Base-by-base conservation (phyloP, 371 early-diverging fungal genomes). In the Rhizopus stolonifer region DNA sequence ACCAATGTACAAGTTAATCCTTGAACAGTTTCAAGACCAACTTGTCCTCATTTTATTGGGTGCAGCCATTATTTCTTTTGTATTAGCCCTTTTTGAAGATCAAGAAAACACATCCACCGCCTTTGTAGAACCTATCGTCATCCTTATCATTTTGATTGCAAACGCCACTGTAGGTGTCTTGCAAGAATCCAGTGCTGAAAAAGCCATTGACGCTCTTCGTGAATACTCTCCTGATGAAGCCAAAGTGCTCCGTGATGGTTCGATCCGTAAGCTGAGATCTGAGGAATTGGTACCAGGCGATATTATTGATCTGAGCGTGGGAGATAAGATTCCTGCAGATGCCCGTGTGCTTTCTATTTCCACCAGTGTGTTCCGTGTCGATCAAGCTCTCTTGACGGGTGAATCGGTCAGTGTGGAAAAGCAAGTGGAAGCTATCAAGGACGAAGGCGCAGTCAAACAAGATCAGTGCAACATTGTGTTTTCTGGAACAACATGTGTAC, bases 1-100 rank as follows among this genome's bases (percentile, higher is more conserved):
- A 5, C 94, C 99, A 18, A 70, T 96, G 10, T 94, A 93, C 87
- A 76, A 91, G 59, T 81, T 96, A 53, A 87, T 98, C 49, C 64
- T 93, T 54, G 98, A 94, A 65, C 98, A 98, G 74, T 98, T 98
- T 70, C 80, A 96, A 76, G 99, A 98, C 75, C 95, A 96, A 69
- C 88, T 98, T 23, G 99, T 98, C 22, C 72, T 95, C 48, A 98
- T 98, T 50, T 80, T 98, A 26, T 74, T 98, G 7, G 82, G 72
- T 47, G 95, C 99, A 18, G 99, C 99, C 44, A 83, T 79, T 33
- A 77, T 98, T 24, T 96, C 97, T 21, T 91, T 98, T 65, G 91
- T 90, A 14, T 80, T 98, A 21, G 98, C 99, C 34, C 68, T 89
- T 11, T 79, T 96, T 51, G 99, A 96, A 63, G 91, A 89, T 39